These are phyloP conservation scores for Pseudotsuga menziesii DNA, from an alignment of 75 land plant species.

Conservation along the genomic window DNA sequence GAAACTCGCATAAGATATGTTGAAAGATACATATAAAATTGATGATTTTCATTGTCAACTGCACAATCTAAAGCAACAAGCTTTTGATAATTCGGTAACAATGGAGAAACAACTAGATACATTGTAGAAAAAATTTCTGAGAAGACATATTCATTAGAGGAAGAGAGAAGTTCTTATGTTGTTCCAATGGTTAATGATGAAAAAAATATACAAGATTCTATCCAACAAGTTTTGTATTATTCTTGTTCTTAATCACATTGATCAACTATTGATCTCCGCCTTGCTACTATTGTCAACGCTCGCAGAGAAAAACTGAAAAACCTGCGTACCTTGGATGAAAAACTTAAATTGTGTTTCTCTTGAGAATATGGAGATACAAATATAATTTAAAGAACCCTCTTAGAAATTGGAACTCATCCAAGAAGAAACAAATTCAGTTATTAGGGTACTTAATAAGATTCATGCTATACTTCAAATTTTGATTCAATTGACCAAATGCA, in stretches of 20 bases:
- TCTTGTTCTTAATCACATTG: not conserved
- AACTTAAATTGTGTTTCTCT: conserved; percentile 24
- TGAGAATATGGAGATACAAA: conserved; percentile 6
- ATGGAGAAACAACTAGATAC: conserved; percentile 12
- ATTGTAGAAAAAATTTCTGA: conserved; percentile 30
- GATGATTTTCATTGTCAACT: conserved; percentile 27
- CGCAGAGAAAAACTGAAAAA: conserved; percentile 24
- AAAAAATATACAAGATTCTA: conserved; percentile 24
- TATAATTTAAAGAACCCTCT: conserved; percentile 20
- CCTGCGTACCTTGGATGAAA: conserved; percentile 15
- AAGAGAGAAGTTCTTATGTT: conserved; percentile 20
- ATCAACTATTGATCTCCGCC: conserved; percentile 11
- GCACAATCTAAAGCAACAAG: conserved; percentile 11
- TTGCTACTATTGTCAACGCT: conserved; percentile 27
- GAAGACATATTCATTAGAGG: conserved; percentile 15
- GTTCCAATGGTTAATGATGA: conserved; percentile 18
- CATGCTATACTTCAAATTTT: too few relatives aligned
- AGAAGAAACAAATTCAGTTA: conserved; percentile 15
- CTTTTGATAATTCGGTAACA: conserved; percentile 16
- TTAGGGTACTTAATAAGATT: too few relatives aligned
- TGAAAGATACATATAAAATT: conserved; percentile 15
- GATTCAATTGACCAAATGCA: not conserved
- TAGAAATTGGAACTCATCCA: conserved; percentile 13
- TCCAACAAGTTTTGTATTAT: not conserved
- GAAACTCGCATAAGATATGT: conserved; percentile 10